A percentile compares a stretch with the other conserved stretches of the same genome.
These are phyloP conservation scores for Rhynchospora breviuscula DNA, from an alignment of 176 grass and related monocot genomes.

Conservation along the genomic window DNA sequence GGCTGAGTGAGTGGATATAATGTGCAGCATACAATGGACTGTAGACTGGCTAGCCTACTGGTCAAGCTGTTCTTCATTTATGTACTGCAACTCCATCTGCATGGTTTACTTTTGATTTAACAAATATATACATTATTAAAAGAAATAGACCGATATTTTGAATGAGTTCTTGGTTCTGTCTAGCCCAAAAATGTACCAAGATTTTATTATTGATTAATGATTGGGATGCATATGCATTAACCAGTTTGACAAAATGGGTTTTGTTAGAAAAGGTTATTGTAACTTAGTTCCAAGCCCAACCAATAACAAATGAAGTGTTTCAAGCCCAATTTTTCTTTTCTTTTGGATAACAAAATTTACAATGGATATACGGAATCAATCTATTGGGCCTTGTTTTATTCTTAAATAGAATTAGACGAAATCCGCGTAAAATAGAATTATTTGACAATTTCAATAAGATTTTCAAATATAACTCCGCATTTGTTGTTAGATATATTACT, in stretches of 20 bases:
- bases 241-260: too few relatives aligned
- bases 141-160: not conserved
- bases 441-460: not conserved
- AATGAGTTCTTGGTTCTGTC: not conserved
- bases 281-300: too few relatives aligned
- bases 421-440: not conserved
- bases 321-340: not conserved
- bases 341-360: too few relatives aligned
- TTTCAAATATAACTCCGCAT: not conserved
- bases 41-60: not conserved
- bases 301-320: not conserved
- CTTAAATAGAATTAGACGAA: not conserved
- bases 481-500: not conserved
- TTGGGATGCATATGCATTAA: not conserved
- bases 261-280: not conserved
- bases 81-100: not conserved
- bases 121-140: not conserved
- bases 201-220: not conserved
- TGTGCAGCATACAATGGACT: not conserved
- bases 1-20: not conserved
- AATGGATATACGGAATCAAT: not conserved
- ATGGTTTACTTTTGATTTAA: not conserved
- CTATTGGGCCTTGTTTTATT: not conserved
- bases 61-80: conserved; percentile 10
- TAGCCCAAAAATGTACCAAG: not conserved